Base-by-base conservation (phyloP, 1,139 yeast species). In the Saccharomyces pastorianus region DNA sequence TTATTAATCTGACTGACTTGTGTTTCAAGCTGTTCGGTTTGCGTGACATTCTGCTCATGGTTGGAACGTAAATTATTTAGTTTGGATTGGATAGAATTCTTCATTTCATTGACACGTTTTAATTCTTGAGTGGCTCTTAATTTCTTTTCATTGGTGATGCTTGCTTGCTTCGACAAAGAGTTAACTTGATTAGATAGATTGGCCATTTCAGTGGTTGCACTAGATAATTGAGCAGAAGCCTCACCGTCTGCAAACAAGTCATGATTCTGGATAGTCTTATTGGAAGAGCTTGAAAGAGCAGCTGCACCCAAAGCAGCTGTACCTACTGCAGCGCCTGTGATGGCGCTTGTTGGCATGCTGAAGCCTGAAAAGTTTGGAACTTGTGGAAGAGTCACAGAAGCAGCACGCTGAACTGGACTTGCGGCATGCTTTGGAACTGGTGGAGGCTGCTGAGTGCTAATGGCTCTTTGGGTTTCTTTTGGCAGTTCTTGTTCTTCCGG, bases 141-240 rank as follows among this genome's bases (percentile, higher is more conserved):
- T 59, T 89, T 85, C 71, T 85, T 87, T 34, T 83, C 86, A 58
- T 83, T 84, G 38, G 88, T 76, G 17, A 77, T 79, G 0, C 86
- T 76, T 1, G 95, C 87, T 71, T 91, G 96, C 23, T 79, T 73
- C 1, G 90, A 79, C 59, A 90, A 76, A 0, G 96, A 85, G 58
- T 83, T 83, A 57, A 89, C 84, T 72, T 91, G 96, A 64, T 85
- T 88, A 1, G 95, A 86, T 50, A 87, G 77, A 63, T 91, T 89
- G 17, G 96, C 96, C 69, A 88, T 79, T 62, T 89, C 96, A 3
- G 93, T 81, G 14, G 95, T 83, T 3, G 95, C 91, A 59, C 81
- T 81, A 0, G 95, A 83, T 51, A 89, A 74, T 64, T 85, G 83
- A 27, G 84, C 82, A 0, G 89, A 80, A 4, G 82, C 76, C 52